A percentile compares a stretch with the other conserved stretches of the same genome.
These are phyloP conservation scores for Xylaria sp. DNA, from an alignment of 2,329 filamentous ascomycete genomes.

Conservation along the genomic window DNA sequence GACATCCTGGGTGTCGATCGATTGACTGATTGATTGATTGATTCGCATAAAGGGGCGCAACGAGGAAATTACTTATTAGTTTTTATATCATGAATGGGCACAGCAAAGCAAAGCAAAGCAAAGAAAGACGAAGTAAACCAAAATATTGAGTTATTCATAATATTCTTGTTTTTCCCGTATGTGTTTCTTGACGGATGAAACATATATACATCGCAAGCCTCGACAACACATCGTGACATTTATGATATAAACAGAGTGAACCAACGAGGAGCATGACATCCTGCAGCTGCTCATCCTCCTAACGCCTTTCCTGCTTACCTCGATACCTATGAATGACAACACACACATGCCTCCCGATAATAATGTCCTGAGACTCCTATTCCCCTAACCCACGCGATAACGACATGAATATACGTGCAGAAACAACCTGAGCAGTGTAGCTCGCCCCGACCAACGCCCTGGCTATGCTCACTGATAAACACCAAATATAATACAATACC, in stretches of 20 bases:
- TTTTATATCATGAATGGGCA: background rate
- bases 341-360: background rate
- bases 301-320: slow-evolving; percentile 14
- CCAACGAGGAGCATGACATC: background rate
- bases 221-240: background rate
- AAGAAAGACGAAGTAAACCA: background rate
- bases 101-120: background rate
- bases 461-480: slow-evolving; percentile 12
- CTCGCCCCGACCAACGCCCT: slow-evolving; percentile 9
- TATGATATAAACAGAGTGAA: background rate
- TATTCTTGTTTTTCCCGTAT: background rate
- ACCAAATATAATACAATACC: background rate
- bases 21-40: background rate
- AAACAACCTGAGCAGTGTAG: background rate
- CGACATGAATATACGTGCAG: background rate
- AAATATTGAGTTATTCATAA: background rate
- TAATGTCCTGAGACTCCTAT: background rate
- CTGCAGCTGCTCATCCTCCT: background rate
- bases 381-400: background rate
- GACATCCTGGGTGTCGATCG: background rate
- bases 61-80: background rate
- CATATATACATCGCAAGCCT: background rate
- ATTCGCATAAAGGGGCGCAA: slow-evolving; percentile 4
- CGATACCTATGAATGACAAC: background rate
- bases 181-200: background rate